A percentile compares a stretch with the other conserved stretches of the same genome.
Evolutionary conservation across 2,329 filamentous ascomycete genomes (phyloP).

Genomic region (Acrocalymma vagum): DNA sequence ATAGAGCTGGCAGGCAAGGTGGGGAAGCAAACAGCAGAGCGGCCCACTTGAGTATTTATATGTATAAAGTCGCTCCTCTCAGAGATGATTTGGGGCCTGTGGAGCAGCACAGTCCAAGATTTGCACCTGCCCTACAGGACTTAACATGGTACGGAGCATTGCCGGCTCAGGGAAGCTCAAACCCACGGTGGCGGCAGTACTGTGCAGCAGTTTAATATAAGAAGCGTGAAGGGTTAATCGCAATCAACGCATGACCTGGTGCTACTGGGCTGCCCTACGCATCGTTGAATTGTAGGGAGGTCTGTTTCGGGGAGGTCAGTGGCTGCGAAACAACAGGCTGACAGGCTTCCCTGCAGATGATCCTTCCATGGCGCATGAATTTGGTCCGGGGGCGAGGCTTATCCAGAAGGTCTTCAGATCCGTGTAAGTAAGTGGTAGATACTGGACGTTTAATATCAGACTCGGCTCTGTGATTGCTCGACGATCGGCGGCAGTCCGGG

Average conservation of each 20-base stretch:
- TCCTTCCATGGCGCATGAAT: constrained; percentile 18
- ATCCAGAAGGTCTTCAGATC: constrained; percentile 9
- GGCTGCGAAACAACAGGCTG: constrained; percentile 12
- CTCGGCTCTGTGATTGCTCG: constrained; percentile 1
- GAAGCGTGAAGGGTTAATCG: constrained; percentile 24
- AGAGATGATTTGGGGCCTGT: constrained; percentile 31
- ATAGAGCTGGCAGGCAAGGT: constrained; percentile 9
- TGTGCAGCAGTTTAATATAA: constrained; percentile 35
- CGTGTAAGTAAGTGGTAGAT: constrained; percentile 10
- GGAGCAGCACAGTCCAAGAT: constrained; percentile 27
- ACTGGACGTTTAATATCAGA: not conserved
- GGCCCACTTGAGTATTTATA: constrained; percentile 12
- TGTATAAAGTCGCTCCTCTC: constrained; percentile 3
- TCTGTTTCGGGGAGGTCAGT: no score
- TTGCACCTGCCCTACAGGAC: constrained; percentile 38
- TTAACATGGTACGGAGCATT: constrained; percentile 31
- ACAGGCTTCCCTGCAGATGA: constrained; percentile 16
- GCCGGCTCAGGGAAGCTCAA: constrained; percentile 31
- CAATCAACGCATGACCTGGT: constrained; percentile 12
- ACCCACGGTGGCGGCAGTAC: constrained; percentile 20
- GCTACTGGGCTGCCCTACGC: constrained; percentile 15
- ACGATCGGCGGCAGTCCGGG: constrained; percentile 9
- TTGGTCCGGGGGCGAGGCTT: constrained; percentile 5
- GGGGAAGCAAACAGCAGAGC: not conserved
- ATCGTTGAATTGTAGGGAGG: no score